Base-by-base conservation (phyloP, 2,329 filamentous ascomycete genomes). In the Botrytis aclada region DNA sequence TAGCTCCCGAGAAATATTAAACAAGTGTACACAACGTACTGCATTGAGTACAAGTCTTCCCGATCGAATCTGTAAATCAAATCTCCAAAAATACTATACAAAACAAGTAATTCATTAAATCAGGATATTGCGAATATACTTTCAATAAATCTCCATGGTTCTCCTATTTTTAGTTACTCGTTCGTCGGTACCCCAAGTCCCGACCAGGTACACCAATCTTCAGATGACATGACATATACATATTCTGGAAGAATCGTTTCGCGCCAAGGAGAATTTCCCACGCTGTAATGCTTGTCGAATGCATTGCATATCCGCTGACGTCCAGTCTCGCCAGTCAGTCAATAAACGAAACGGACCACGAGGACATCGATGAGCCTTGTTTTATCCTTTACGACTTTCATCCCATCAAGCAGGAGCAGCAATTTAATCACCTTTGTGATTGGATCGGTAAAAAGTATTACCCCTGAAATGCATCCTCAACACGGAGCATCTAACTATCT, bases 401-500 rank as follows among this genome's bases (percentile, higher is more conserved):
- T 22, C 25, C 37, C 60, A 51, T 8, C 9, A 54, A 37, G 20
- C 45, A 20, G n/a, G 9, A n/a, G 2, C 45, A 20, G 8, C 25
- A 3, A 14, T 4, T 8, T 3, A 16, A 67, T 29, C 2, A 41
- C 54, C 2, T 22, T 29, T 3, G 4, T 22, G 5, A 67, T 67
- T 67, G 45, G 34, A 2, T 67, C 25, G 45, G 37, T 67, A 29
- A 29, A 29, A 16, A 4, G 4, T 39, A 43, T n/a, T 25, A 32
- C 45, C 69, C 69, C 34, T 65, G 60, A 65, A 41, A 25, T 51
- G 8, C 5, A 54, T 18, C 60, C 29, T 2, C 10, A 14, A 45
- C 37, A 51, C 47, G 34, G 34, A 41, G 25, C 58, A 29, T 54
- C 69, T 71, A 71, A 65, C 69, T 56, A 39, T 8, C 39, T 71